Percentiles rank a stretch among this genome's conserved stretches.
phyloP scores from a whole-genome alignment of 2,329 filamentous ascomycete genomes.

The Myriosclerotinia scirpicola region DNA sequence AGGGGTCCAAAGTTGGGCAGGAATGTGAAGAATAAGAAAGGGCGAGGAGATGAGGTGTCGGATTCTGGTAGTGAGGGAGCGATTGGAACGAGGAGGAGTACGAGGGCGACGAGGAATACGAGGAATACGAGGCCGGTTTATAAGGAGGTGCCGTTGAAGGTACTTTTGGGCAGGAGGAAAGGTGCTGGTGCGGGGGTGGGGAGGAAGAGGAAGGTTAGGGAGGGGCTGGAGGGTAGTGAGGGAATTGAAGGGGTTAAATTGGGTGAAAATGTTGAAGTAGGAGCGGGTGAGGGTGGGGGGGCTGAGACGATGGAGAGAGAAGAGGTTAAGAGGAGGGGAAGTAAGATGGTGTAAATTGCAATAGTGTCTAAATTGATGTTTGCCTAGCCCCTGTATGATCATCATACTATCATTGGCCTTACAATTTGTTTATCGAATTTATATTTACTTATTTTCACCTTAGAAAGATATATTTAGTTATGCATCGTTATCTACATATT shows the following conservation, averaged over 20 bases:
- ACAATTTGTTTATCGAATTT: too few species aligned
- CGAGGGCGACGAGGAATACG: conserved; percentile 15
- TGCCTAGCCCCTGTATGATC: too few species aligned
- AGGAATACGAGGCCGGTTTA: conserved; percentile 15
- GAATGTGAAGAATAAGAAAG: neutral
- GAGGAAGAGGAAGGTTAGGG: conserved; percentile 14
- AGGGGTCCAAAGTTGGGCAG: neutral
- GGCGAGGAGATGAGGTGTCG: neutral
- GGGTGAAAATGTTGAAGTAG: neutral
- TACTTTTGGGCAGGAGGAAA: neutral
- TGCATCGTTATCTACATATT: too few species aligned
- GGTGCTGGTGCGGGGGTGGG: neutral
- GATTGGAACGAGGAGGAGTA: conserved; percentile 1
- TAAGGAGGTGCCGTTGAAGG: neutral
- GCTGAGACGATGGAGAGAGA: neutral
- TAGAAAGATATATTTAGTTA: too few species aligned
- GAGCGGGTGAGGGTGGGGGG: too few species aligned
- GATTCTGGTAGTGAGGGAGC: neutral
- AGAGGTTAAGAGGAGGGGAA: neutral
- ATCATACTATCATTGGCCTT: too few species aligned
- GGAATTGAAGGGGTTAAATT: neutral
- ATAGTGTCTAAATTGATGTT: too few species aligned
- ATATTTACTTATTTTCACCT: too few species aligned
- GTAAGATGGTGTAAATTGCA: conserved; percentile 7
- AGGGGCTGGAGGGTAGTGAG: too few species aligned